These are phyloP conservation scores for Fusarium agapanthi DNA, from an alignment of 2,329 filamentous ascomycete genomes.

Conservation along the genomic window DNA sequence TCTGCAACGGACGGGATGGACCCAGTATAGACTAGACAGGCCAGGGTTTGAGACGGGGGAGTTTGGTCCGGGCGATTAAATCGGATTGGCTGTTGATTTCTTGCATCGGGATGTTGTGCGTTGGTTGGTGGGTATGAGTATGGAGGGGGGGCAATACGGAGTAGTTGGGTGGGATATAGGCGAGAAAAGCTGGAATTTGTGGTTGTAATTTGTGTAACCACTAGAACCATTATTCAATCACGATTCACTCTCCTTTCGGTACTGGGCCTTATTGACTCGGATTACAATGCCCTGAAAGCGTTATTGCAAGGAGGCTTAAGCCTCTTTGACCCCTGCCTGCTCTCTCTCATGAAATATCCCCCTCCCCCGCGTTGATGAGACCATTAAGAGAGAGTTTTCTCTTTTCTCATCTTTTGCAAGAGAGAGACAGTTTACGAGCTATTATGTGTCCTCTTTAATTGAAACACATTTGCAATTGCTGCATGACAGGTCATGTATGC, in stretches of 20 bases:
- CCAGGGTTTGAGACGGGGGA: neutral
- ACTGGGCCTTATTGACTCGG: neutral
- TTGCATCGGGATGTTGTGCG: conserved; percentile 18
- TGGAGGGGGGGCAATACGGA: neutral
- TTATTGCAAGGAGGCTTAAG: neutral
- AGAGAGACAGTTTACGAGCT: neutral
- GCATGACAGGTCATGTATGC: neutral
- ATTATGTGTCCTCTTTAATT: neutral
- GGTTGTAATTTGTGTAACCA: neutral
- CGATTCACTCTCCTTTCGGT: neutral
- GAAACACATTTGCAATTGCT: neutral
- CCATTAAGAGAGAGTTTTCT: neutral
- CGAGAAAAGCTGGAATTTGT: neutral
- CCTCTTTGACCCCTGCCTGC: conserved; percentile 16
- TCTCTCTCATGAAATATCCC: neutral
- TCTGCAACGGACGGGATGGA: neutral
- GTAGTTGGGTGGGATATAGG: neutral
- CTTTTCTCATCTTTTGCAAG: conserved; percentile 1
- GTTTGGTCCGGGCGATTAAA: neutral
- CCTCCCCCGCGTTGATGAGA: conserved; percentile 16
- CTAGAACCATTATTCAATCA: neutral
- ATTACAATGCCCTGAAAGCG: neutral
- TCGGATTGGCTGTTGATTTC: conserved; percentile 6
- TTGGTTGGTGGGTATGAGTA: neutral
- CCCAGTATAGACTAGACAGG: neutral